Base-by-base conservation (phyloP, 164 flowering plant genomes). In the Chloranthus sessilifolius region DNA sequence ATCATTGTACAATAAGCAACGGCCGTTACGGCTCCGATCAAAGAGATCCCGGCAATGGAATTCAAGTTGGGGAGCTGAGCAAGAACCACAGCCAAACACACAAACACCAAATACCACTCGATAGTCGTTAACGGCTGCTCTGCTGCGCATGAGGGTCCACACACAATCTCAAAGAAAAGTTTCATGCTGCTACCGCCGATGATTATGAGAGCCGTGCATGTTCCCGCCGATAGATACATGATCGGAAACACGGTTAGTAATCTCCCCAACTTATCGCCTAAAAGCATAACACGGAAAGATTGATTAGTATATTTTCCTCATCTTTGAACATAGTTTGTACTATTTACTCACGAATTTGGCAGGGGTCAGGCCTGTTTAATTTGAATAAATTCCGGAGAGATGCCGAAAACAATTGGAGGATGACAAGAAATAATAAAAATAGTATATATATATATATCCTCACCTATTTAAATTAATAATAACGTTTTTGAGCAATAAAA, bases 101-200 rank as follows among this genome's bases (percentile, higher is more conserved):
- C 57, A 43, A 86, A 84, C n/a, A 86, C 75, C 58, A 84, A 53
- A 71, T 74, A 89, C 95, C 95, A 85, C 45, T 89, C 85, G 20
- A 64, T 65, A 3, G 75, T 47, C 2, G 88, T 73, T 27, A 78
- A 41, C 21, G 80, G 66, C 53, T 60, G 40, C 0, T 65, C 22
- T 23, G n/a, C n/a, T 1, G 47, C 35, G 65, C 89, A 74, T 1
- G 62, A 33, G 36, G 46, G 46, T 3, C 77, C 88, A 29, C 88
- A 82, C 1, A 74, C 53, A 0, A 54, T 63, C 15, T 69, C 44
- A 52, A 59, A 76, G 67, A 90, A 79, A n/a, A 48, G 52, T 62
- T 66, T 79, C 43, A 61, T 43, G 7, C 78, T 71, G 1, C 72
- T 47, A 0, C 91, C 91, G n/a, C 83, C 94, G 36, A 75, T 64